A percentile compares a stretch with the other conserved stretches of the same genome.
Conservation (phyloP, 805 yeast species). For the Schizosaccharomyces cryophilus region DNA sequence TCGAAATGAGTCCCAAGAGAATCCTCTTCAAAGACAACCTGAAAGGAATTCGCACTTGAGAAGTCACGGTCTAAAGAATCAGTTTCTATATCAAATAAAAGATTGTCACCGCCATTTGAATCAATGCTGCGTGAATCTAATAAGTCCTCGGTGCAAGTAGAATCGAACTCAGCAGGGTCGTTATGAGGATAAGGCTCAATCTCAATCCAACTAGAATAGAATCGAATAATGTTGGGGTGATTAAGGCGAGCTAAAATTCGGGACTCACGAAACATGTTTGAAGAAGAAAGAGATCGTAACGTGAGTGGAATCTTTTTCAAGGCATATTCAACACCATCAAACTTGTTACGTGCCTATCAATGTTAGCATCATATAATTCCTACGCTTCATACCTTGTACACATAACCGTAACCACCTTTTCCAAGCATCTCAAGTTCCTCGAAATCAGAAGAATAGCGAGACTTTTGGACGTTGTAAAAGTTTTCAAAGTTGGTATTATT, state of each 20-base stretch:
- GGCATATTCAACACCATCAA: conserved; percentile 2
- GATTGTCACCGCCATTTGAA: background rate
- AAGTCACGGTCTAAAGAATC: background rate
- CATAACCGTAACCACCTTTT: conserved; percentile 2
- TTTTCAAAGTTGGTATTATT: background rate
- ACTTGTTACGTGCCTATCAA: background rate
- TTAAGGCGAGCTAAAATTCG: background rate
- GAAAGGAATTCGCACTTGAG: background rate
- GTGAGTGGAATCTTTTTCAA: background rate
- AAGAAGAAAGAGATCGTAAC: background rate
- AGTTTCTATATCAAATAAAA: background rate
- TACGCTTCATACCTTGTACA: background rate
- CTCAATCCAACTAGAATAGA: conserved; percentile 2
- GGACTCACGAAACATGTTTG: background rate
- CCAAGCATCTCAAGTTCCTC: conserved; percentile 1
- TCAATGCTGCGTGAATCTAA: background rate
- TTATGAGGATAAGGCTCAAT: background rate
- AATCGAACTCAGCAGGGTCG: background rate
- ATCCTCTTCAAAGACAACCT: background rate
- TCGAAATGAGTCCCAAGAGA: background rate
- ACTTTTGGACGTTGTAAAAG: background rate
- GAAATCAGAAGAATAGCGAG: conserved; percentile 1
- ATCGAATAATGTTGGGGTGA: conserved; percentile 2
- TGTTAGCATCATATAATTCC: background rate
- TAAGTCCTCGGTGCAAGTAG: background rate